Evolutionary conservation across 805 yeast genomes (phyloP).

Genomic region (Zygosaccharomyces pseudorouxii): DNA sequence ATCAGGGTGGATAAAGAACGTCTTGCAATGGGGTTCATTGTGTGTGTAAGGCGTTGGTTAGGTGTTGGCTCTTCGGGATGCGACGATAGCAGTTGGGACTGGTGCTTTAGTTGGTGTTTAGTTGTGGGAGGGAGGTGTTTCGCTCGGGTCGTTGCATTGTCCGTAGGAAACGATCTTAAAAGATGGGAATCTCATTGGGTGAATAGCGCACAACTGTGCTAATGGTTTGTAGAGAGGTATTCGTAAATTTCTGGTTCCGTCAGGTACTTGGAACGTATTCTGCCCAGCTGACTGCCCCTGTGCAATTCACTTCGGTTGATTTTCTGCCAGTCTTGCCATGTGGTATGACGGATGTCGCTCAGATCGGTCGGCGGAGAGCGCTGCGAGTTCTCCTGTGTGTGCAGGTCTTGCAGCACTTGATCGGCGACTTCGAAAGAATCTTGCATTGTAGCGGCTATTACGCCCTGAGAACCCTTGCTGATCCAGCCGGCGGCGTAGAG

Average conservation of each 20-base stretch:
- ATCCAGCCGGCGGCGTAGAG: constrained; percentile 91
- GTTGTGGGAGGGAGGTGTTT: too few species aligned
- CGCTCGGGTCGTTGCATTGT: too few species aligned
- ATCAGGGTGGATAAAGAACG: constrained; percentile 92
- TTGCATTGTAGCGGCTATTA: constrained; percentile 85
- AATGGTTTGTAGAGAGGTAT: not conserved
- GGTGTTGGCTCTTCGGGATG: not conserved
- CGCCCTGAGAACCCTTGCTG: constrained; percentile 79
- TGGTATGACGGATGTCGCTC: constrained; percentile 17
- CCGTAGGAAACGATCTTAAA: constrained; percentile 7
- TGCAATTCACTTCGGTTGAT: constrained; percentile 24
- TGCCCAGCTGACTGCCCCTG: constrained; percentile 15
- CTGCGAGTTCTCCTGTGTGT: constrained; percentile 15
- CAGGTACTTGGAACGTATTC: constrained; percentile 19
- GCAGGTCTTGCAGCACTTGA: constrained; percentile 51
- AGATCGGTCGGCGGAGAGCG: constrained; percentile 8
- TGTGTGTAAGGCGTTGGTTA: not conserved
- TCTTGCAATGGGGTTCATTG: constrained; percentile 50
- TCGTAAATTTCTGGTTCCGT: constrained; percentile 15
- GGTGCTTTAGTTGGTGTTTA: too few species aligned
- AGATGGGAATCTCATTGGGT: constrained; percentile 11
- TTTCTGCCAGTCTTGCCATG: constrained; percentile 32
- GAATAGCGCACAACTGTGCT: not conserved
- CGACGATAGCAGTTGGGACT: constrained; percentile 1
- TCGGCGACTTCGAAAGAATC: constrained; percentile 76